Evolutionary conservation across 2,329 filamentous ascomycete species (phyloP).

Genomic region (Colletotrichum costaricense): DNA sequence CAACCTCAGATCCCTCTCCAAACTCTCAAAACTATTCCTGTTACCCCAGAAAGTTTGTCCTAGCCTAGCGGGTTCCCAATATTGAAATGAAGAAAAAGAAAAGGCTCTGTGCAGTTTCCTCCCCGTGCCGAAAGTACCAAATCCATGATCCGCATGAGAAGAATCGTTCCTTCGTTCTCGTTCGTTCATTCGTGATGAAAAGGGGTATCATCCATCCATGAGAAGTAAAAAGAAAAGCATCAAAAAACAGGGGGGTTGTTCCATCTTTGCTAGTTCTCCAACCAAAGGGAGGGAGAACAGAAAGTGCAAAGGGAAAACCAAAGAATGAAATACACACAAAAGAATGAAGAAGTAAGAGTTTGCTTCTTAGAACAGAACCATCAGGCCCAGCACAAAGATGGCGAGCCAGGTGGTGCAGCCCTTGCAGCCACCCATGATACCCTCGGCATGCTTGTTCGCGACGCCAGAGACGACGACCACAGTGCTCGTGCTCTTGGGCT

Average conservation of each 20-base stretch:
- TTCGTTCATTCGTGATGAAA: not conserved
- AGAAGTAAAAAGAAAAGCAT: not conserved
- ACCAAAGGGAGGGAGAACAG: not conserved
- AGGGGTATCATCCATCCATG: not conserved
- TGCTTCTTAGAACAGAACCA: slow-evolving; percentile 45
- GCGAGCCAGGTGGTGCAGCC: slow-evolving; percentile 46
- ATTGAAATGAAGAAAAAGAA: not conserved
- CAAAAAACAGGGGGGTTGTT: not conserved
- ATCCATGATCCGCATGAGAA: not conserved
- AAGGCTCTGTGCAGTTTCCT: not conserved
- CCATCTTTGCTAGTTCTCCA: not conserved
- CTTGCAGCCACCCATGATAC: slow-evolving; percentile 44
- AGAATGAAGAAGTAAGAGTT: not conserved
- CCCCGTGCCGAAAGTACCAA: slow-evolving; percentile 8
- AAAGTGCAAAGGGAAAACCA: not conserved
- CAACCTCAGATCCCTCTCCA: not conserved
- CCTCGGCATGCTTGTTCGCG: slow-evolving; percentile 46
- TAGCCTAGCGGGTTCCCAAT: not conserved
- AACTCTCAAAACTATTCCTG: not conserved
- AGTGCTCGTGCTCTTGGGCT: slow-evolving; percentile 3
- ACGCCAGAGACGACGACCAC: slow-evolving; percentile 46
- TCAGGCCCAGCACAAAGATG: slow-evolving; percentile 48
- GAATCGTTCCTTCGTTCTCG: not conserved
- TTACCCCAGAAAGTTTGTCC: not conserved
- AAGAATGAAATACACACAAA: not conserved